These are phyloP conservation scores for Diaporthe batatas DNA, from an alignment of 2,329 filamentous ascomycete species.

Conservation along the genomic window DNA sequence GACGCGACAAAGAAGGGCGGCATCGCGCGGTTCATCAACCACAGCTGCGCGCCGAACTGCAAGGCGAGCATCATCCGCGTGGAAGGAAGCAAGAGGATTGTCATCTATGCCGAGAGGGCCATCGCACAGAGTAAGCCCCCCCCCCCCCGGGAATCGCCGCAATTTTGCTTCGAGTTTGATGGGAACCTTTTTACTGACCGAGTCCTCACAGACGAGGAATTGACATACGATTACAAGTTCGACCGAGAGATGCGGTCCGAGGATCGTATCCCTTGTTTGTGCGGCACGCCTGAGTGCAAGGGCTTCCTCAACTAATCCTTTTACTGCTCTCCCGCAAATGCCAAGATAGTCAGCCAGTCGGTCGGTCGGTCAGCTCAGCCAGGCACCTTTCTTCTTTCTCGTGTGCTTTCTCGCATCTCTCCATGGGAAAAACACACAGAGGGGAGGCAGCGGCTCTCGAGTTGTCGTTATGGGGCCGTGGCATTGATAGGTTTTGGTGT, in stretches of 20 bases:
- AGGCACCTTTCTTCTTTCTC: background rate
- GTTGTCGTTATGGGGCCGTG: background rate
- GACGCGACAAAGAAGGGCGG: conserved; percentile 99
- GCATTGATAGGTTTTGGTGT: conserved; percentile 25
- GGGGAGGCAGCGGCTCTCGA: background rate
- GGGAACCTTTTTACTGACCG: conserved; percentile 44
- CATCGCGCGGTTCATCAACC: conserved; percentile 98
- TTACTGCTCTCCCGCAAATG: background rate
- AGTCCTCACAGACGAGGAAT: conserved; percentile 83
- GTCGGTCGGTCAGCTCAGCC: background rate
- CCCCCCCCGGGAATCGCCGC: too few species aligned
- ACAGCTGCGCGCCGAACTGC: conserved; percentile 98
- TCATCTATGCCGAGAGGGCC: conserved; percentile 97
- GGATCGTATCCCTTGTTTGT: conserved; percentile 97
- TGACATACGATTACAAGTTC: conserved; percentile 99
- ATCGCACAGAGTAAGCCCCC: conserved; percentile 86
- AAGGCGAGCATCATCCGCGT: conserved; percentile 99
- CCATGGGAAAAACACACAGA: background rate
- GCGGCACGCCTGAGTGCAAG: conserved; percentile 95
- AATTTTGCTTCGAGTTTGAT: background rate
- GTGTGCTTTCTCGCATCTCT: background rate
- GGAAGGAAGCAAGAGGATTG: conserved; percentile 96
- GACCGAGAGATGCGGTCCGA: conserved; percentile 95
- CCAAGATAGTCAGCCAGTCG: background rate
- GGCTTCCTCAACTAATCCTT: conserved; percentile 92